Base-by-base conservation (phyloP, 2,329 filamentous ascomycete genomes). In the Colletotrichum liaoningense region DNA sequence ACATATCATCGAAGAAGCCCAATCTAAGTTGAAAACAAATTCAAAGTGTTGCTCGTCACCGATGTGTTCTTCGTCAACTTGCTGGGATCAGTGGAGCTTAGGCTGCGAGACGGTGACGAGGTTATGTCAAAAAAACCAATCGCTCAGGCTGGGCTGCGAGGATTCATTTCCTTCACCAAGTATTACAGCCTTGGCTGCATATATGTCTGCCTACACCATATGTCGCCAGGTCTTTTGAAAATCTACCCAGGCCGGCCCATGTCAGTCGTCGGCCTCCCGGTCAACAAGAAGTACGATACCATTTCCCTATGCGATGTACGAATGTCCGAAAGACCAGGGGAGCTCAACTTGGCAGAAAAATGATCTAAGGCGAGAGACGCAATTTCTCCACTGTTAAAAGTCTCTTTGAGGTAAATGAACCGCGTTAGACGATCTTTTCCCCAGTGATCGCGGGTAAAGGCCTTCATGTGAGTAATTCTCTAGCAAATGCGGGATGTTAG, bases 121-220 rank as follows among this genome's bases (percentile, higher is more conserved):
- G 14, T 16, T 42, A 2, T 16, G 38, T 42, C 38, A 14, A 5
- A 42, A 16, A 42, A 6, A 42, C 38, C 14, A 16, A 42, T 42
- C 38, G 14, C 14, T 42, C 38, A 42, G 12, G 38, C 16, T 42
- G 14, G 38, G 38, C 38, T 42, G 14, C 19, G 38, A 42, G 38
- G 38, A 46, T 24, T 52, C 49, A 63, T 52, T 64, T 52, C 52
- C 19, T 49, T 49, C 33, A 35, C 2, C 58, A 16, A 49, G 5
- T 24, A 26, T 62, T 16, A 7, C 54, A 24, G 57, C 19, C 67
- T 69, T 69, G 59, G 67, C 67, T 69, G 67, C 67, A 69, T 55
- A 30, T 4, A 6, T n/a, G 16, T 33, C 16, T 46, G 19, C 24
- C 12, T n/a, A 16, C 16, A 33, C 58, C 22, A 49, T 24, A 24